Evolutionary conservation across 1,139 yeast genomes (phyloP).

Genomic region (Candida sanyaensis): DNA sequence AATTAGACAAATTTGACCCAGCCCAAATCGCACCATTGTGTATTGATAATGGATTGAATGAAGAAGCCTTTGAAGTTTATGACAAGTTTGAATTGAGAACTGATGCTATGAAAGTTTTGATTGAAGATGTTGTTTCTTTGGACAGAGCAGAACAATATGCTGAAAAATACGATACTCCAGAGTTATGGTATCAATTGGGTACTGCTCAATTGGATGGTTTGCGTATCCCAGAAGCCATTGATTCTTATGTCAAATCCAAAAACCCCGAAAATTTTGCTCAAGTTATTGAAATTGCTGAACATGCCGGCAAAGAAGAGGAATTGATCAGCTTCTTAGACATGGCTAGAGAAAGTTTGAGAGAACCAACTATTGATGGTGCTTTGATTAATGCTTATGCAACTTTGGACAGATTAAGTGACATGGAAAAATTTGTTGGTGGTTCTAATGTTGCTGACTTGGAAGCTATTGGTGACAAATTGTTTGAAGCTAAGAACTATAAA

Average conservation of each 20-base stretch:
- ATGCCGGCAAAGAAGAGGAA: conserved; percentile 95
- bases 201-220: conserved; percentile 94
- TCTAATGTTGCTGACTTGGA: conserved; percentile 94
- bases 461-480: conserved; percentile 87
- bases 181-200: conserved; percentile 94
- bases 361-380: conserved; percentile 91
- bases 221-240: conserved; percentile 89
- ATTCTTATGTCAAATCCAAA: conserved; percentile 84
- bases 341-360: conserved; percentile 95
- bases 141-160: conserved; percentile 96
- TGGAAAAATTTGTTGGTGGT: conserved; percentile 80
- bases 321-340: conserved; percentile 81
- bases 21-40: conserved; percentile 92
- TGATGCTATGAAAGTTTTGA: conserved; percentile 87
- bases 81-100: conserved; percentile 77
- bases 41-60: conserved; percentile 82
- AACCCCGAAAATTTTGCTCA: conserved; percentile 90
- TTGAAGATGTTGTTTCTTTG: conserved; percentile 89
- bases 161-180: conserved; percentile 83
- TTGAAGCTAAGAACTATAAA: conserved; percentile 78
- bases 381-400: conserved; percentile 85
- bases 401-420: conserved; percentile 72
- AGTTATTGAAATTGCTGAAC: conserved; percentile 93
- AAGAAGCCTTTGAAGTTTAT: conserved; percentile 94
- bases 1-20: conserved; percentile 88